phyloP scores from a whole-genome alignment of 2,329 filamentous ascomycete genomes.

The Xylariaceae sp. region DNA sequence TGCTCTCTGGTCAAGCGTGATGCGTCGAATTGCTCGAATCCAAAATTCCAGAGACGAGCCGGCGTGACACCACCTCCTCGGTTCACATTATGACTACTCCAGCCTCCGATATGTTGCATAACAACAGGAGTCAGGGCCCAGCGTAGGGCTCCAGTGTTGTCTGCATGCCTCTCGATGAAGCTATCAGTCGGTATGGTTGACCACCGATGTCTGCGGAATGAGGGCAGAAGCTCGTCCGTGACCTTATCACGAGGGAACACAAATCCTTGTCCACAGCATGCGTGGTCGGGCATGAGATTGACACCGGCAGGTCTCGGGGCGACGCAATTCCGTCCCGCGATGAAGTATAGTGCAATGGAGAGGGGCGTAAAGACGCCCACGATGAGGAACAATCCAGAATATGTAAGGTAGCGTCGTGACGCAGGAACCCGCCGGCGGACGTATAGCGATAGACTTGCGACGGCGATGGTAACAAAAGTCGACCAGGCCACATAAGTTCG shows the following conservation, averaged over 20 bases:
- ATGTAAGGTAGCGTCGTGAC: slow-evolving; percentile 15
- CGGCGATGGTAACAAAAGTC: slow-evolving; percentile 1
- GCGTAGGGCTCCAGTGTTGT: slow-evolving; percentile 17
- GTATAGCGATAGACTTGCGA: not conserved
- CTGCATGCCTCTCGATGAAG: slow-evolving; percentile 27
- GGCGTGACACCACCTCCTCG: slow-evolving; percentile 15
- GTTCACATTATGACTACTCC: slow-evolving; percentile 25
- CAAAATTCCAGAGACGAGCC: slow-evolving; percentile 19
- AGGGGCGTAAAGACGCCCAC: slow-evolving; percentile 22
- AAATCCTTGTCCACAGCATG: slow-evolving; percentile 30
- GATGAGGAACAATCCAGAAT: slow-evolving; percentile 13
- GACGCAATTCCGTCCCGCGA: slow-evolving; percentile 23
- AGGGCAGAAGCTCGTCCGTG: slow-evolving; percentile 20
- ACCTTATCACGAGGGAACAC: slow-evolving; percentile 25
- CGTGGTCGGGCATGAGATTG: slow-evolving; percentile 23
- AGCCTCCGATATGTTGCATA: slow-evolving; percentile 29
- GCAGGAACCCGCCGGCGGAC: slow-evolving; percentile 11
- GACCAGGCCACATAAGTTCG: slow-evolving; percentile 19
- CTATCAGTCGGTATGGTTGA: slow-evolving; percentile 23
- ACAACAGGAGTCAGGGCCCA: slow-evolving; percentile 30
- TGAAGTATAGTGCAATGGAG: slow-evolving; percentile 25
- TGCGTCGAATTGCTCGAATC: slow-evolving; percentile 26
- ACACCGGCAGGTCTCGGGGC: slow-evolving; percentile 21
- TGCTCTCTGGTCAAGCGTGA: slow-evolving; percentile 22
- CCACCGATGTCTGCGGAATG: slow-evolving; percentile 16